phyloP scores from a whole-genome alignment of 108 stramenopile species.

The Aureococcus anophagefferens region DNA sequence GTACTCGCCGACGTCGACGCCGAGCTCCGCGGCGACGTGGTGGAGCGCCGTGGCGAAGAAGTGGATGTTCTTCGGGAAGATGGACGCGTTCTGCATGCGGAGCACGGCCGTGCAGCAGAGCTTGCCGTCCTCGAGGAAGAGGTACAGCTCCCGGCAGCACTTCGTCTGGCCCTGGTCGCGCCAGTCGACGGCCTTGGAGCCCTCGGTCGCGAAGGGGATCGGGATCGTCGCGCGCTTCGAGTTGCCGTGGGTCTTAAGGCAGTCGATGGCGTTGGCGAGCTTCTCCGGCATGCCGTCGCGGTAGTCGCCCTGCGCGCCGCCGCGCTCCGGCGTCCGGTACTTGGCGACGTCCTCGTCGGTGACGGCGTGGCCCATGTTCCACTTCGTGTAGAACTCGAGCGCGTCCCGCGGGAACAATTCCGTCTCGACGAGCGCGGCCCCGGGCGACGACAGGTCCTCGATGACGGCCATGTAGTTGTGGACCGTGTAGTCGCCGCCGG shows the following conservation, averaged over 20 bases:
- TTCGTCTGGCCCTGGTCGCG: slow-evolving; percentile 50
- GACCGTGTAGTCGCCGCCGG: slow-evolving; percentile 48
- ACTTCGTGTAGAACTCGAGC: slow-evolving; percentile 45
- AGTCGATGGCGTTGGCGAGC: slow-evolving; percentile 52
- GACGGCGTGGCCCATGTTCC: slow-evolving; percentile 50
- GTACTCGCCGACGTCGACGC: slow-evolving; percentile 44
- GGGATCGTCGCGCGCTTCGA: slow-evolving; percentile 51
- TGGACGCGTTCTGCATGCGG: slow-evolving; percentile 53
- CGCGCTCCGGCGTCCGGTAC: slow-evolving; percentile 41
- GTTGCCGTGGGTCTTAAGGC: slow-evolving; percentile 38
- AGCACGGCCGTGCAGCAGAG: slow-evolving; percentile 48
- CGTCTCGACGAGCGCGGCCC: slow-evolving; percentile 42
- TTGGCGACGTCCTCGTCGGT: slow-evolving; percentile 32
- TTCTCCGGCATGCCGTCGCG: slow-evolving; percentile 47
- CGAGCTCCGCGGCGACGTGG: slow-evolving; percentile 39
- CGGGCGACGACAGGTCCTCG: slow-evolving; percentile 33
- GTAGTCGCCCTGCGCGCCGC: slow-evolving; percentile 55
- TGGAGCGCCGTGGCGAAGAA: slow-evolving; percentile 49
- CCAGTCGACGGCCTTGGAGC: slow-evolving; percentile 38
- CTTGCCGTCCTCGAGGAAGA: slow-evolving; percentile 49
- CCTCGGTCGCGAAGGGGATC: slow-evolving; percentile 37
- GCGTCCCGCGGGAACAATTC: slow-evolving; percentile 49
- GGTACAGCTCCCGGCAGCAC: slow-evolving; percentile 51
- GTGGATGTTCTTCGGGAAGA: slow-evolving; percentile 55
- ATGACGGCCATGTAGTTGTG: slow-evolving; percentile 52